Base-by-base conservation (phyloP, 805 yeast genomes). In the Starmerella scarabaei region DNA sequence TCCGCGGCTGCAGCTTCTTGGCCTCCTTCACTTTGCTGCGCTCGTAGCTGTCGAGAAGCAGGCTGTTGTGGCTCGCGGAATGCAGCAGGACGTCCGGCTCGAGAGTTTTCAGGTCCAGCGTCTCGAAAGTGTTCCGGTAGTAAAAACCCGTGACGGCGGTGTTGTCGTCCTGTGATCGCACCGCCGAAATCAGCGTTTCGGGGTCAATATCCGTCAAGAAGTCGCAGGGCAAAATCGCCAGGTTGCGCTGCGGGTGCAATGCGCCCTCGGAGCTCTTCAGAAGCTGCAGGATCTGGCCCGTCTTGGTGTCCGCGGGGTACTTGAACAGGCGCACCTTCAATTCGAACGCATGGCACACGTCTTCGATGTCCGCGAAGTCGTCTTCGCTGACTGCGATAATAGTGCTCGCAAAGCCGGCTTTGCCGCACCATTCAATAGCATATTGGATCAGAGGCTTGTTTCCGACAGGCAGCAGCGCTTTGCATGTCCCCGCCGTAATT, bases 121-220 rank as follows among this genome's bases (percentile, higher is more conserved):
- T 72, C 41, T 85, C 94, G 46, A 81, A 65, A 23, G 63, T 66
- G 57, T 86, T 86, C 45, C 70, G 66, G 64, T 85, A 86, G 56
- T 74, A 75, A n/a, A 83, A 73, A 28, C 80, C 68, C 3, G 59
- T 48, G 6, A 93, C 91, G 34, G 80, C 59, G 47, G 81, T 83
- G 21, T 66, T 62, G 30, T 72, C 78, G 32, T 71, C 73, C 52
- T 77, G 75, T 49, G 77, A 77, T 53, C 95, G 68, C 58, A 77
- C 86, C 37, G 79, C 80, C 54, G 88, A 94, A 33, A 85, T 74
- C 24, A 91, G 67, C 16, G 79, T 78, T 53, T 82, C 88, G 9
- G 97, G 94, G 3, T 94, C 94, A 29, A 88, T 65, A 56, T 86
- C 88, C 2, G 97, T 85, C 39, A 93, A 67, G 56, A 91, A 82